Evolutionary conservation across 345 rosid genomes (phyloP).

Genomic region (Pseudoturritis turrita): DNA sequence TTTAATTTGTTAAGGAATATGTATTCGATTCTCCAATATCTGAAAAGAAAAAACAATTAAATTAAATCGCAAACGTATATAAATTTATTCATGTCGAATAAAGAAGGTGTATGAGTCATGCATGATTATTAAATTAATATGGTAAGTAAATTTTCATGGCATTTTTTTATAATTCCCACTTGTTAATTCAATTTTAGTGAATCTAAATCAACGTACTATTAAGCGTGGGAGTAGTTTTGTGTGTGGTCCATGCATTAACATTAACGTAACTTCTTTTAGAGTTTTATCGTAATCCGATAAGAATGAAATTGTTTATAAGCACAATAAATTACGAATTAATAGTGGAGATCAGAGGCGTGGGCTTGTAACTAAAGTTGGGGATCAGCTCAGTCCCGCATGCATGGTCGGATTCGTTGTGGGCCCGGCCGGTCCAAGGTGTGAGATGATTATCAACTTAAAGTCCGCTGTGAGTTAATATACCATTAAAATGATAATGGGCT

Average conservation of each 20-base stretch:
- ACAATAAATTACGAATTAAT: too few species aligned
- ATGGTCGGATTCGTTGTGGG: too few species aligned
- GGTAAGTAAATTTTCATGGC: background rate
- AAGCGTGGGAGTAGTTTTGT: conserved; percentile 16
- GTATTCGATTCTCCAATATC: conserved; percentile 5
- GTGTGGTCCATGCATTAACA: conserved; percentile 14
- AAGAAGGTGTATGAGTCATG: background rate
- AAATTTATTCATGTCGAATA: conserved; percentile 19
- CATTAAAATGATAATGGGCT: background rate
- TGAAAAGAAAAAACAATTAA: background rate
- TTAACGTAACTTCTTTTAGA: background rate
- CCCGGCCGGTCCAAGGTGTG: too few species aligned
- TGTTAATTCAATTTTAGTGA: conserved; percentile 3
- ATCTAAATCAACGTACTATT: background rate
- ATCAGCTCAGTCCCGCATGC: too few species aligned
- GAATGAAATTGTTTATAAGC: background rate
- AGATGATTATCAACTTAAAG: too few species aligned
- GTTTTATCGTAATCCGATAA: background rate
- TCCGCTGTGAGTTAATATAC: too few species aligned
- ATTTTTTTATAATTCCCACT: background rate
- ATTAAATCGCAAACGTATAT: background rate
- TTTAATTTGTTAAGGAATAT: conserved; percentile 11
- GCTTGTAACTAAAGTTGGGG: too few species aligned
- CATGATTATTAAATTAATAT: background rate
- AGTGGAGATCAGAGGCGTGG: too few species aligned